Evolutionary conservation across 176 grass and related monocot species (phyloP).

Genomic region (Eragrostis nindensis): DNA sequence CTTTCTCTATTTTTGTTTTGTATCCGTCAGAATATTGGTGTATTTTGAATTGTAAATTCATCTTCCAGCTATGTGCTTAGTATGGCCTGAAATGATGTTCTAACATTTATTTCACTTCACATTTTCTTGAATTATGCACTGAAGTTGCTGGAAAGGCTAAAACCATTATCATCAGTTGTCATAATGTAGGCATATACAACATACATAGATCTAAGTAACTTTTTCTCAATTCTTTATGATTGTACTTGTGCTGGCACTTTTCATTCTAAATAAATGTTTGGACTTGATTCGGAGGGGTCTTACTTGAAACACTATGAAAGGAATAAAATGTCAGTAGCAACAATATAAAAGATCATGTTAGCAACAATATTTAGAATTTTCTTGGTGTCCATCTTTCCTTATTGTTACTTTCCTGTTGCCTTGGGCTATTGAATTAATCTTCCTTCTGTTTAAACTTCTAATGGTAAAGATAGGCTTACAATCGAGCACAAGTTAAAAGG

Average conservation of each 20-base stretch:
- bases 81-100: not conserved
- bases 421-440: slow-evolving; percentile 28
- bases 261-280: not conserved
- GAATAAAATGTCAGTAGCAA: not conserved
- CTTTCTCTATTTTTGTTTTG: slow-evolving; percentile 22
- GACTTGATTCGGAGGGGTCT: not conserved
- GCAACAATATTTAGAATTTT: not conserved
- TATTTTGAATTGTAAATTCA: slow-evolving; percentile 27
- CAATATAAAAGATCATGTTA: not conserved
- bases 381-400: not conserved
- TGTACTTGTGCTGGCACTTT: not conserved
- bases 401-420: not conserved
- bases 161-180: not conserved
- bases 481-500: slow-evolving; percentile 88
- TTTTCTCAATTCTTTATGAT: slow-evolving; percentile 13
- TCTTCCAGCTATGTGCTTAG: slow-evolving; percentile 13
- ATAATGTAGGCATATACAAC: not conserved
- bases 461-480: slow-evolving; percentile 77
- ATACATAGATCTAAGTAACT: not conserved
- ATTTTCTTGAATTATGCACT: not conserved
- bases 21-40: slow-evolving; percentile 34
- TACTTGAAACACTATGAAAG: slow-evolving; percentile 22
- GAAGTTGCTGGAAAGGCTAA: slow-evolving; percentile 25
- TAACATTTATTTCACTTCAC: not conserved
- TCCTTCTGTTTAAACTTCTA: slow-evolving; percentile 26